Evolutionary conservation across 1,139 yeast species (phyloP).

Genomic region (Nakaseomyces bracarensis): DNA sequence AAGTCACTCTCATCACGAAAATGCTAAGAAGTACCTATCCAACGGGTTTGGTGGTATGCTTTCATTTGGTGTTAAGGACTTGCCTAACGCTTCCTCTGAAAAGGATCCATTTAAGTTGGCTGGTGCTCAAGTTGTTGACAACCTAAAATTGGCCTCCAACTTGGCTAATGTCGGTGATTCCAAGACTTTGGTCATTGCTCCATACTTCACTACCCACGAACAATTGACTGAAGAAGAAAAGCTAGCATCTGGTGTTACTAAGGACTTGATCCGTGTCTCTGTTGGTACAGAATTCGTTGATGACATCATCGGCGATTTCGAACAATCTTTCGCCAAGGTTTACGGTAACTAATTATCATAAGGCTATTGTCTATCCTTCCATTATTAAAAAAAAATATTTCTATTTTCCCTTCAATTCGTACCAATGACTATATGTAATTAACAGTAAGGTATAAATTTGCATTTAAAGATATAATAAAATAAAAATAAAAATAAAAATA

Average conservation of each 20-base stretch:
- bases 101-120: slow-evolving; percentile 58
- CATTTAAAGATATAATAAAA: no score
- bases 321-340: slow-evolving; percentile 62
- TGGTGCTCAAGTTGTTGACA: slow-evolving; percentile 77
- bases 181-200: slow-evolving; percentile 90
- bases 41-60: slow-evolving; percentile 81
- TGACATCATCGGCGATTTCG: slow-evolving; percentile 80
- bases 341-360: slow-evolving; percentile 27
- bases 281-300: slow-evolving; percentile 87
- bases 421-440: no score
- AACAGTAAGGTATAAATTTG: no score
- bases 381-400: no score
- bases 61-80: slow-evolving; percentile 77
- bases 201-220: slow-evolving; percentile 91
- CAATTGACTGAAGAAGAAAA: slow-evolving; percentile 81
- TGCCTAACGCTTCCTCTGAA: slow-evolving; percentile 37
- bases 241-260: slow-evolving; percentile 71
- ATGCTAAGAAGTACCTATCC: slow-evolving; percentile 70
- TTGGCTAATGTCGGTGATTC: slow-evolving; percentile 96
- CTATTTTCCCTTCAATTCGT: not conserved
- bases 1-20: slow-evolving; percentile 73
- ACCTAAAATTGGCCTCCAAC: slow-evolving; percentile 74
- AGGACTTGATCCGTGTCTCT: slow-evolving; percentile 79
- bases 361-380: no score
- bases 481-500: no score